Evolutionary conservation across 1,139 yeast species (phyloP), one percentile per base, ranked within the genome.

Genomic region (Taphrina pruni): DNA sequence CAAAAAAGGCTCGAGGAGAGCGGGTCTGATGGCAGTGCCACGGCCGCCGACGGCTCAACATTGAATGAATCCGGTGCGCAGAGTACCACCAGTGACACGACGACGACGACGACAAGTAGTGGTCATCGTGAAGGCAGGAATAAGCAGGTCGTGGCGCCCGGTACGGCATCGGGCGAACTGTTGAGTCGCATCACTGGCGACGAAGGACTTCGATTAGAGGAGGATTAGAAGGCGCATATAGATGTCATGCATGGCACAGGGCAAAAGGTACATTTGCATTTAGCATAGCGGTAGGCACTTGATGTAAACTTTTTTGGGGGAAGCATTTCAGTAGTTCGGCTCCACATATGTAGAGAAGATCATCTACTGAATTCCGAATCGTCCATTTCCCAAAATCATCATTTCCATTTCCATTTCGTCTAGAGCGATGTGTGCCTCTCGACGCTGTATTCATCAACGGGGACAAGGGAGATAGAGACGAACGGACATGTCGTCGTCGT

Each of bases 121-220:
- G 32, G 32, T 26, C 4, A 26, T 26, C 32, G 32, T 26, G 48
- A 17, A 14, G 48, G 48, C 3, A 12, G 48, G n/a, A n/a, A 45
- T n/a, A 45, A 45, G 48, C 48, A 1, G n/a, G 48, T 45, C 48
- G 48, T 45, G 48, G 48, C 48, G 8, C 48, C 48, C 8, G 20
- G 20, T 45, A 8, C 48, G 11, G 36, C 14, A 50, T 8, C 36
- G 11, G 54, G 21, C 5, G 54, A 50, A 8, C 54, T 54, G 9
- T 48, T 45, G 32, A 21, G 41, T 9, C 9, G n/a, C 12, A 46
- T 58, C 20, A 43, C 54, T 6, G 62, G 62, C 11, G 54, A 58
- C 35, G 54, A 58, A 12, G 62, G 62, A 14, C 52, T 58, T 11
- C 62, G 62, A 45, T 32, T 58, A 14, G 60, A 56, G 60, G 60